Conservation (phyloP, 371 early-diverging fungal genomes). For the Haplosporangium sp. region DNA sequence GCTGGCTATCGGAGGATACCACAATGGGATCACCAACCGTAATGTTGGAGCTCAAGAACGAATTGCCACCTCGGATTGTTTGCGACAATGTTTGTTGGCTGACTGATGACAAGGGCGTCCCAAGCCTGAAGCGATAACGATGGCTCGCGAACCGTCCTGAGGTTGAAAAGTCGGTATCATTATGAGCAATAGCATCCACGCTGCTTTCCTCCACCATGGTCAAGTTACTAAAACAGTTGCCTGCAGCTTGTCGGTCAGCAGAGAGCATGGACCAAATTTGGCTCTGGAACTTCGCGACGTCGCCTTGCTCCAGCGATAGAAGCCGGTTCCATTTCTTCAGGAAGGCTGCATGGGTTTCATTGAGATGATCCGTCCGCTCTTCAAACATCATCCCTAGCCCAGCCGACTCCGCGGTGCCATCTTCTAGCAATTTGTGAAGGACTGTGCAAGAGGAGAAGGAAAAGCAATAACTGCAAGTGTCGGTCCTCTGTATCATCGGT, state of each 20-base stretch:
- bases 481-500: constrained; percentile 72
- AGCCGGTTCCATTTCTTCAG: constrained; percentile 84
- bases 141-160: constrained; percentile 25
- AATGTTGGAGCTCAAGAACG: constrained; percentile 65
- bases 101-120: constrained; percentile 1
- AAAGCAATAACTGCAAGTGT: constrained; percentile 79
- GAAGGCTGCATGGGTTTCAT: constrained; percentile 68
- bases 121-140: constrained; percentile 41
- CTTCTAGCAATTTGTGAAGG: constrained; percentile 79
- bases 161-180: constrained; percentile 1
- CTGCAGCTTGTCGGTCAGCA: constrained; percentile 63
- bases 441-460: constrained; percentile 72
- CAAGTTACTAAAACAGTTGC: constrained; percentile 62
- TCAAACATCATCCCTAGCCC: constrained; percentile 71
- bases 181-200: background rate
- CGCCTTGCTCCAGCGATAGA: constrained; percentile 84
- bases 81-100: constrained; percentile 31
- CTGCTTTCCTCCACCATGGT: constrained; percentile 21
- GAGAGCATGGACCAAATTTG: constrained; percentile 85
- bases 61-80: constrained; percentile 13
- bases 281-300: constrained; percentile 69
- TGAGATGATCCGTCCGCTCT: constrained; percentile 71
- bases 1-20: constrained; percentile 80
- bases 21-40: constrained; percentile 85
- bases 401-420: constrained; percentile 66